Conservation (phyloP, 2,329 filamentous ascomycete species). For the Penicillium sp. region DNA sequence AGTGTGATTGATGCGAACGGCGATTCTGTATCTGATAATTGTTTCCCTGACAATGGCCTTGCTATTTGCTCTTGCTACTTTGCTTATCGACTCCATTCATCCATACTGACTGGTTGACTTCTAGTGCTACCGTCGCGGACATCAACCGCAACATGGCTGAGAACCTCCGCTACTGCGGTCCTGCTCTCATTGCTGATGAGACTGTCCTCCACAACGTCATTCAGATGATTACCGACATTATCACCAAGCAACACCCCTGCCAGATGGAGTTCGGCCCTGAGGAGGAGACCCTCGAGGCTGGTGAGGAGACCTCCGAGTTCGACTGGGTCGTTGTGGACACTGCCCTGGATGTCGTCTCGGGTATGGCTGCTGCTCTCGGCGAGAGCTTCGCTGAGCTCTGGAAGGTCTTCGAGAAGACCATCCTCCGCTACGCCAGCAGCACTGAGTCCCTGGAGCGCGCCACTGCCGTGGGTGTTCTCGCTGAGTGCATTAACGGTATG, state of each 20-base stretch:
- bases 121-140: slow-evolving; percentile 83
- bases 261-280: slow-evolving; percentile 87
- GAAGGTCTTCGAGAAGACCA: slow-evolving; percentile 93
- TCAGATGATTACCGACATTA: slow-evolving; percentile 73
- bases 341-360: slow-evolving; percentile 85
- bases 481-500: slow-evolving; percentile 87
- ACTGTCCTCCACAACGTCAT: slow-evolving; percentile 76
- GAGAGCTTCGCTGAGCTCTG: slow-evolving; percentile 81
- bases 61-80: neutral
- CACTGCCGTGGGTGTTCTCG: slow-evolving; percentile 87
- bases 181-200: slow-evolving; percentile 75
- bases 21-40: slow-evolving; percentile 59
- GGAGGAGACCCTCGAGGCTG: slow-evolving; percentile 73
- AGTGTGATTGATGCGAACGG: slow-evolving; percentile 84
- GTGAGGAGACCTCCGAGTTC: slow-evolving; percentile 85
- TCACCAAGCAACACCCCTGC: slow-evolving; percentile 88
- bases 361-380: slow-evolving; percentile 80
- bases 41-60: neutral
- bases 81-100: slow-evolving; percentile 15
- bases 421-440: slow-evolving; percentile 85
- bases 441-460: slow-evolving; percentile 85
- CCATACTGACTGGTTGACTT: slow-evolving; percentile 48
- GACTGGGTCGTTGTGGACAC: slow-evolving; percentile 98
- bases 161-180: slow-evolving; percentile 87
- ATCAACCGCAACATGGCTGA: slow-evolving; percentile 93